Base-by-base conservation (phyloP, 1,284 basidiomycete species). In the Anthracocystis walkeri region DNA sequence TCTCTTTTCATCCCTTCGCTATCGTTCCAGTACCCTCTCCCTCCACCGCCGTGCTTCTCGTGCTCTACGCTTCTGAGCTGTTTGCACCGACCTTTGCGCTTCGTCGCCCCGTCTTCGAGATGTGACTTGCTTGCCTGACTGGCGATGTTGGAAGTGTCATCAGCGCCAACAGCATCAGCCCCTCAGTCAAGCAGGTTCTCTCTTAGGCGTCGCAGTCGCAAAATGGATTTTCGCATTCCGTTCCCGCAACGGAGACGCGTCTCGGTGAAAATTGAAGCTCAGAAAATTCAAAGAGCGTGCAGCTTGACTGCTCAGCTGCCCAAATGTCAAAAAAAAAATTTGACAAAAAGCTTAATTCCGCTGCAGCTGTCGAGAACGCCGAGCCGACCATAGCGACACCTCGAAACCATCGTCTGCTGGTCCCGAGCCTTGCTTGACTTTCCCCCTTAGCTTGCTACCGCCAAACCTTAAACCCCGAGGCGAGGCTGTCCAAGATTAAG, bases 181-280 rank as follows among this genome's bases (percentile, higher is more conserved):
- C 33, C 33, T 21, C 51, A 42, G 46, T 31, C 18, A 46, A 48
- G 46, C 46, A 29, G 11, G 23, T 6, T 18, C 31, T 33, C 20
- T 38, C 29, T 50, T 41, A 8, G 14, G 14, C 38, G 46, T 41
- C 42, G 29, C 41, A 46, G n/a, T 53, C 20, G 48, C 31, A 35
- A 41, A 42, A 18, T 29, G 52, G 56, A 38, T 14, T 18, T 11
- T n/a, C n/a, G n/a, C n/a, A n/a, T n/a, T n/a, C 29, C 29, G 29
- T 29, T 29, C 29, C 29, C 29, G 29, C 29, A 29, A 29, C 29
- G 29, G 29, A 42, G 44, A 60, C 50, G 68, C 62, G 54, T 45
- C 62, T 71, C 68, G 68, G 68, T 46, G 44, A 58, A 62, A 61
- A 25, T 71, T 58, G 38, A 51, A 44, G 33, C 48, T 70, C 62